These are phyloP conservation scores for Aspergillus sp. DNA, from an alignment of 2,329 filamentous ascomycete species.

Conservation along the genomic window DNA sequence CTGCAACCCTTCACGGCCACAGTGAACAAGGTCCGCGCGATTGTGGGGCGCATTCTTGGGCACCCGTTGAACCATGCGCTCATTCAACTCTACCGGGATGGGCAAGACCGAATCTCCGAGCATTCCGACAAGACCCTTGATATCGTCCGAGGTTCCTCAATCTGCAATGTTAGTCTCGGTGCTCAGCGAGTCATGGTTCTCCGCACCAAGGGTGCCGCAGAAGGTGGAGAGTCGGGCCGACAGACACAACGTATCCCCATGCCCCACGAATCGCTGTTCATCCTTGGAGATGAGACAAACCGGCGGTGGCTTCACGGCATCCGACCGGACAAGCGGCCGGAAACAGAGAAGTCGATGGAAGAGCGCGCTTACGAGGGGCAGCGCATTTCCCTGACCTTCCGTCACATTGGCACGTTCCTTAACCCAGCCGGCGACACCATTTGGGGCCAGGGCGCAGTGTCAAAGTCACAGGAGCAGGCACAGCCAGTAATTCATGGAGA, in stretches of 20 bases:
- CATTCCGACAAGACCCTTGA: slow-evolving; percentile 97
- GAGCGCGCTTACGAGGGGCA: slow-evolving; percentile 74
- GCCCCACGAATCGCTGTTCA: slow-evolving; percentile 85
- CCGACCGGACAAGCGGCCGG: slow-evolving; percentile 75
- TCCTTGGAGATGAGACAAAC: slow-evolving; percentile 80
- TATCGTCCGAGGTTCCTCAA: slow-evolving; percentile 75
- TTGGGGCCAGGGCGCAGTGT: slow-evolving; percentile 87
- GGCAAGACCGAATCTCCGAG: slow-evolving; percentile 90
- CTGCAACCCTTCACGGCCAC: slow-evolving; percentile 73
- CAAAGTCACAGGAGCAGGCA: slow-evolving; percentile 65
- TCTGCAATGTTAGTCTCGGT: slow-evolving; percentile 92
- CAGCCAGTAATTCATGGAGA: slow-evolving; percentile 69
- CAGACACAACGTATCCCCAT: slow-evolving; percentile 69
- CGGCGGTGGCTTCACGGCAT: slow-evolving; percentile 91
- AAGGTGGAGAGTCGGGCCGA: slow-evolving; percentile 46
- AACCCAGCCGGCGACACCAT: slow-evolving; percentile 66
- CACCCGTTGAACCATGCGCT: slow-evolving; percentile 88
- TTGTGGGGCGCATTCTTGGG: slow-evolving; percentile 71
- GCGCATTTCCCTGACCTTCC: slow-evolving; percentile 90
- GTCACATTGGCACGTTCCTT: slow-evolving; percentile 84
- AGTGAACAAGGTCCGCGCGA: slow-evolving; percentile 67
- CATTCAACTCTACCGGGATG: slow-evolving; percentile 89
- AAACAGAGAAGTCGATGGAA: slow-evolving; percentile 64
- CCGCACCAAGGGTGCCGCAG: slow-evolving; percentile 61
- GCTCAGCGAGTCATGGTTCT: slow-evolving; percentile 88